phyloP scores from a whole-genome alignment of 2,329 filamentous ascomycete species.

The Pseudogymnoascus sp. region DNA sequence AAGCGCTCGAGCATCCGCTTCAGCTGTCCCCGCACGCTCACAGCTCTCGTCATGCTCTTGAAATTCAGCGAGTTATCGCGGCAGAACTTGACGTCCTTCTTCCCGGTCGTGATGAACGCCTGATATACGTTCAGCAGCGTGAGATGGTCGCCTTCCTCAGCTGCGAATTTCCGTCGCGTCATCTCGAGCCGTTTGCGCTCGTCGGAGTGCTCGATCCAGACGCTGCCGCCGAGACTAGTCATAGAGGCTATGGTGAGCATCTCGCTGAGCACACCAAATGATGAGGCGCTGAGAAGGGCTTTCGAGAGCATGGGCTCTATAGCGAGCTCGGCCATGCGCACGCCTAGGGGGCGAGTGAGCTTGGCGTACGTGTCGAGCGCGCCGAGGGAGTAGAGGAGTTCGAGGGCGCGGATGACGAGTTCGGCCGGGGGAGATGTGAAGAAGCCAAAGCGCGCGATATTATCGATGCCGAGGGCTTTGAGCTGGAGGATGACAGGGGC shows the following conservation, averaged over 20 bases:
- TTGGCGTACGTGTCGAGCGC: constrained; percentile 85
- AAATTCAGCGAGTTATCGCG: constrained; percentile 80
- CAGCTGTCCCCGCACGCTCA: constrained; percentile 79
- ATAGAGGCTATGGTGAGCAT: constrained; percentile 90
- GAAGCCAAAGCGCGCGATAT: constrained; percentile 84
- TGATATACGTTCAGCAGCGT: constrained; percentile 92
- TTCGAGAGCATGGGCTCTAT: constrained; percentile 95
- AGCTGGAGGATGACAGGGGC: constrained; percentile 83
- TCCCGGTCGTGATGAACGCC: constrained; percentile 73
- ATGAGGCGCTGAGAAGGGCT: constrained; percentile 64
- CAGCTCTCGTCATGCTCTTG: constrained; percentile 70
- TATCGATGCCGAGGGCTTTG: constrained; percentile 91
- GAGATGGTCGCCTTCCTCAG: constrained; percentile 87
- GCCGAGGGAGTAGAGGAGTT: constrained; percentile 78
- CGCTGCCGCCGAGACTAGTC: constrained; percentile 72
- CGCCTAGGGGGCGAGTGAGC: constrained; percentile 78
- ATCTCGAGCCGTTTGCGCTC: constrained; percentile 68
- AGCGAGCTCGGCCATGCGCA: constrained; percentile 85
- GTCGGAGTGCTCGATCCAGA: constrained; percentile 75
- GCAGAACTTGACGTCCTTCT: constrained; percentile 79
- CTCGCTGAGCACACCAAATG: constrained; percentile 73
- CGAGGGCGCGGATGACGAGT: constrained; percentile 75
- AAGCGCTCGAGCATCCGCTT: constrained; percentile 82
- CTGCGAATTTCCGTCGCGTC: constrained; percentile 72
- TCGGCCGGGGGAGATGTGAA: constrained; percentile 77